A percentile compares a stretch with the other conserved stretches of the same genome.
Conservation (phyloP, 768 basidiomycete genomes). For the Favolaschia claudopus region DNA sequence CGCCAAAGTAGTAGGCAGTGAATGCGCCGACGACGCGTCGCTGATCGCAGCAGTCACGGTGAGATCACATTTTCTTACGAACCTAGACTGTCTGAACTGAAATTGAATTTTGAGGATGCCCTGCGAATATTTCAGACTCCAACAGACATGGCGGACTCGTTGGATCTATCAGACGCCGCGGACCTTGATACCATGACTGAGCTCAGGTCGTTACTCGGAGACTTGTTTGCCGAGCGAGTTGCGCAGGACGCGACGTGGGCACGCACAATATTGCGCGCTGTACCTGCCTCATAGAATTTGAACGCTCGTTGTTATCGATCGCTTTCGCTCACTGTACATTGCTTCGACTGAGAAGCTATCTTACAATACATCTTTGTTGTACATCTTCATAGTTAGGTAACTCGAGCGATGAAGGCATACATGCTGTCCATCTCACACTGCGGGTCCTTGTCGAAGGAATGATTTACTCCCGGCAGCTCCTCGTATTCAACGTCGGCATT, state of each 20-base stretch:
- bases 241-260: conserved; percentile 72
- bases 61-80: conserved; percentile 21
- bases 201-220: conserved; percentile 64
- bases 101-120: conserved; percentile 55
- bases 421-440: conserved; percentile 42
- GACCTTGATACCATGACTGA: conserved; percentile 57
- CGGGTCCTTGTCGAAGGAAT: conserved; percentile 42
- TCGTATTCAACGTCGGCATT: conserved; percentile 37
- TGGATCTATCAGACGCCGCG: conserved; percentile 55
- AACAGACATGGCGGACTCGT: conserved; percentile 64
- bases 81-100: not conserved
- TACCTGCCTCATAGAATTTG: not conserved
- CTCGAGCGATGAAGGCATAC: conserved; percentile 38
- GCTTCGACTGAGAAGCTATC: not conserved
- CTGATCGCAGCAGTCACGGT: conserved; percentile 73
- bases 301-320: conserved; percentile 6
- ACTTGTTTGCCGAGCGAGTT: conserved; percentile 65
- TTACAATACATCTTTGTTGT: too few relatives aligned
- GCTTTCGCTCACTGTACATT: not conserved
- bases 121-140: conserved; percentile 64
- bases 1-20: conserved; percentile 75
- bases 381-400: conserved; percentile 20
- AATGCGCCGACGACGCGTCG: conserved; percentile 53
- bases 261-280: conserved; percentile 54
- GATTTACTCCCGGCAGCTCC: conserved; percentile 42